Conservation (phyloP, 371 early-diverging fungal genomes). For the Syncephalastrum monosporum region DNA sequence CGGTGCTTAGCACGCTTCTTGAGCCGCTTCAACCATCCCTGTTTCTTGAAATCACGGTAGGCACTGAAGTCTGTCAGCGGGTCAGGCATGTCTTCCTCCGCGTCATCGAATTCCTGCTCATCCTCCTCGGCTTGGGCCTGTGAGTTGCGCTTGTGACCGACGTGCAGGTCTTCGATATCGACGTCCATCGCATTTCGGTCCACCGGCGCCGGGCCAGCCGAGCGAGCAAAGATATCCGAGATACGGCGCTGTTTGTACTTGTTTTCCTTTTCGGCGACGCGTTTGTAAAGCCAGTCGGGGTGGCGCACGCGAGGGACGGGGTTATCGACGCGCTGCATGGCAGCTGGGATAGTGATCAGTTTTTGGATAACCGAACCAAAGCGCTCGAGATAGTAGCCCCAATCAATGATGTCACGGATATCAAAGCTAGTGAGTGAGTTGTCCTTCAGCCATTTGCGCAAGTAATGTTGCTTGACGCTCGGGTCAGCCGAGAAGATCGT, state of each 20-base stretch:
- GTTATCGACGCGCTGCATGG: conserved; percentile 94
- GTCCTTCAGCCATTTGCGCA: conserved; percentile 95
- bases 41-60: conserved; percentile 72
- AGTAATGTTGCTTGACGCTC: conserved; percentile 76
- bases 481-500: conserved; percentile 93
- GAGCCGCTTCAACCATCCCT: conserved; percentile 67
- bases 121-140: conserved; percentile 17
- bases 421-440: conserved; percentile 68
- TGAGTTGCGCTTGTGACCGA: conserved; percentile 21
- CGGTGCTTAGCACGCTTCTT: conserved; percentile 48
- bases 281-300: conserved; percentile 93
- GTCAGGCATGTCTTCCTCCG: conserved; percentile 50
- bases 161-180: conserved; percentile 66
- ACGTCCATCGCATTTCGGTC: conserved; percentile 19
- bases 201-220: conserved; percentile 23
- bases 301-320: conserved; percentile 92
- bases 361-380: conserved; percentile 96
- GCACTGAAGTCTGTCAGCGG: conserved; percentile 56
- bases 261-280: conserved; percentile 72
- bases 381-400: conserved; percentile 98
- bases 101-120: conserved; percentile 36
- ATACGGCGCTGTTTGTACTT: conserved; percentile 83
- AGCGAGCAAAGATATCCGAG: conserved; percentile 74
- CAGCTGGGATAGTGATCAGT: conserved; percentile 98
- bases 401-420: conserved; percentile 95